A percentile compares a stretch with the other conserved stretches of the same genome.
These are phyloP conservation scores for Omphalotus guepiniiformis DNA, from an alignment of 768 basidiomycete genomes.

Conservation along the genomic window DNA sequence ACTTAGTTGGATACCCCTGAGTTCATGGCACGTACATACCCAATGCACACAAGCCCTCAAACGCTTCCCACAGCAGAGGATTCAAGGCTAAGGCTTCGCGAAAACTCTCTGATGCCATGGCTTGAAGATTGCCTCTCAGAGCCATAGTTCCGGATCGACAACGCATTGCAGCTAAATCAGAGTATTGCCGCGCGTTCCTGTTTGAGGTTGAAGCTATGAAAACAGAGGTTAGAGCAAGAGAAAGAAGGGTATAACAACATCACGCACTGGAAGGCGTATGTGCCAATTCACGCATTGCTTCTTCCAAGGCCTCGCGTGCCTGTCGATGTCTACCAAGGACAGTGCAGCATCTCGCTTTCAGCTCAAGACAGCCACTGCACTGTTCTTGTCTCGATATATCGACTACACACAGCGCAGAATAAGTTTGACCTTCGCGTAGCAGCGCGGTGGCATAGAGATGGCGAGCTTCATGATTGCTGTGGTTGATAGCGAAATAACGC, in stretches of 20 bases:
- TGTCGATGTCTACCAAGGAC: slow-evolving; percentile 71
- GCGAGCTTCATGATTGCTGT: slow-evolving; percentile 71
- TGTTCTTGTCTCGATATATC: slow-evolving; percentile 54
- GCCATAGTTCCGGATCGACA: slow-evolving; percentile 78
- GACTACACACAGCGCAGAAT: slow-evolving; percentile 72
- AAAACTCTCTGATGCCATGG: slow-evolving; percentile 69
- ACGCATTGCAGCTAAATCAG: slow-evolving; percentile 68
- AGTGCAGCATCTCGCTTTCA: slow-evolving; percentile 75
- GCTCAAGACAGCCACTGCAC: slow-evolving; percentile 73
- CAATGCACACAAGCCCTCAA: slow-evolving; percentile 78
- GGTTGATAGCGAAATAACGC: slow-evolving; percentile 70
- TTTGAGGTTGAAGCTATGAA: slow-evolving; percentile 50
- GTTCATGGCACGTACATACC: slow-evolving; percentile 42
- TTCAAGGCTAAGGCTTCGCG: slow-evolving; percentile 65
- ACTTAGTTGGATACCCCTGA: slow-evolving; percentile 14
- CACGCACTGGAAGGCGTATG: slow-evolving; percentile 58
- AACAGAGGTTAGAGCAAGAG: slow-evolving; percentile 15
- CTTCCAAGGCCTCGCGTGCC: slow-evolving; percentile 68
- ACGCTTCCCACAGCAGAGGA: slow-evolving; percentile 89
- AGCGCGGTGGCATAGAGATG: slow-evolving; percentile 82
- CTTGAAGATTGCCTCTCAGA: slow-evolving; percentile 71
- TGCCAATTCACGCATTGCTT: slow-evolving; percentile 47
- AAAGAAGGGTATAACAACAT: slow-evolving; percentile 8
- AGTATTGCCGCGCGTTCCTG: slow-evolving; percentile 53
- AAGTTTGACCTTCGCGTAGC: slow-evolving; percentile 63